Base-by-base conservation (phyloP, 495 filamentous ascomycete species). In the Glarea lozoyensis region DNA sequence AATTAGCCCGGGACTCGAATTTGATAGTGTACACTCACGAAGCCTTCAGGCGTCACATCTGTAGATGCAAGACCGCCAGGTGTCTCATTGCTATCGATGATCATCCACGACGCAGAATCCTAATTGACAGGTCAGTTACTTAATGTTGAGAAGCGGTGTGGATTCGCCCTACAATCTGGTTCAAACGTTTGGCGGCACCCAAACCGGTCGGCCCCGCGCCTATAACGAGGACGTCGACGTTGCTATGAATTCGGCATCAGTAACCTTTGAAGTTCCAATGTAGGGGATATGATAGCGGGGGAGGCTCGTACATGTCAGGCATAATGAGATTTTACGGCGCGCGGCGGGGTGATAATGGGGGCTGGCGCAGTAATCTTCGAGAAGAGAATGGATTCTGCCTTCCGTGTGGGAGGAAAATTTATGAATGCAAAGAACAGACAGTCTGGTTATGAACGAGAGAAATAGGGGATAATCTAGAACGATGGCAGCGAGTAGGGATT, bases 171-270 rank as follows among this genome's bases (percentile, higher is more conserved):
- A 97, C 92, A 50, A 94, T 79, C 67, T 99, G 93, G 67, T 97
- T 81, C 42, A 99, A 78, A 56, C 92, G 84, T 73, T 99, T 99
- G 42, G 90, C 92, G 57, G 92, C 92, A 69, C 92, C 92, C 53
- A 96, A 73, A 54, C 92, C 92, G 54, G 92, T 97, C 45, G 92
- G 92, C 54, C 92, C 92, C 66, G 92, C 92, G 54, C 92, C 92
- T 74, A 99, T 96, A 67, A 99, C 81, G 56, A 99, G 85, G 53
- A 99, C 82, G 67, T 99, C 93, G 61, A 99, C 88, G 48, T 84
- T 79, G 62, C 88, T 95, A 21, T 24, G 46, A 33, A 7, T 10
- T 31, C 32, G 2, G 38, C 29, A 16, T 53, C 29, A 50, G 52
- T n/a, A n/a, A n/a, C n/a, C n/a, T n/a, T n/a, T n/a, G n/a, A n/a